Evolutionary conservation across 2,329 filamentous ascomycete species (phyloP).

Genomic region (Ascochyta fabae): DNA sequence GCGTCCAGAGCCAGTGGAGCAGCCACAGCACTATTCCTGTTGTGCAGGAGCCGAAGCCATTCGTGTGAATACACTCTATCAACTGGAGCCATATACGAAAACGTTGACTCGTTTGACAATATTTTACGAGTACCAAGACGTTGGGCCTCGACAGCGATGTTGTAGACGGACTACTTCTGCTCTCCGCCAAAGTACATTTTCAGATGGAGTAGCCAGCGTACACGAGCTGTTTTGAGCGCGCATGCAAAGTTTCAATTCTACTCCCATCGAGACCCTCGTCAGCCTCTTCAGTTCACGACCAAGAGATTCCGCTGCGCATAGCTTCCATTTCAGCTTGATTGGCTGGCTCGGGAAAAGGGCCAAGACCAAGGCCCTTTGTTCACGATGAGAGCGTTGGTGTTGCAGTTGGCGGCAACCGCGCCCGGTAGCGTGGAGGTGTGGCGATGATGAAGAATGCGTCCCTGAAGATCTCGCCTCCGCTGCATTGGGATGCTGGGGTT

Average conservation of each 20-base stretch:
- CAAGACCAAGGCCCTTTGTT: not conserved
- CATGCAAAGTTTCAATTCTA: too few relatives aligned
- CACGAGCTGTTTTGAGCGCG: too few relatives aligned
- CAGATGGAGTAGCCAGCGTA: too few relatives aligned
- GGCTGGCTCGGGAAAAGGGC: not conserved
- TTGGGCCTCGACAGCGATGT: too few relatives aligned
- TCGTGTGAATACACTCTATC: slow-evolving; percentile 23
- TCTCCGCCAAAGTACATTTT: too few relatives aligned
- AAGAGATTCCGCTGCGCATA: too few relatives aligned
- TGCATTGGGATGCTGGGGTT: slow-evolving; percentile 2
- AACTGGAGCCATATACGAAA: not conserved
- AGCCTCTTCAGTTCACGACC: too few relatives aligned
- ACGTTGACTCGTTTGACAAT: too few relatives aligned
- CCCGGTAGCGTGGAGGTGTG: not conserved
- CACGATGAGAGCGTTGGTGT: slow-evolving; percentile 3
- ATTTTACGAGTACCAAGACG: too few relatives aligned
- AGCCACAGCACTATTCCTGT: slow-evolving; percentile 19
- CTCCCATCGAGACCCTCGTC: too few relatives aligned
- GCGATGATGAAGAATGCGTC: slow-evolving; percentile 2
- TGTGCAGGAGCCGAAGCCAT: slow-evolving; percentile 32
- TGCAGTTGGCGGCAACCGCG: not conserved
- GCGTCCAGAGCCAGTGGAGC: slow-evolving; percentile 26
- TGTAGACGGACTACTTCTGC: too few relatives aligned
- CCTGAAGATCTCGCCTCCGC: slow-evolving; percentile 11
- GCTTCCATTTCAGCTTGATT: not conserved